phyloP scores from a whole-genome alignment of 1,284 basidiomycete genomes.

The Mrakiaceae sp. region DNA sequence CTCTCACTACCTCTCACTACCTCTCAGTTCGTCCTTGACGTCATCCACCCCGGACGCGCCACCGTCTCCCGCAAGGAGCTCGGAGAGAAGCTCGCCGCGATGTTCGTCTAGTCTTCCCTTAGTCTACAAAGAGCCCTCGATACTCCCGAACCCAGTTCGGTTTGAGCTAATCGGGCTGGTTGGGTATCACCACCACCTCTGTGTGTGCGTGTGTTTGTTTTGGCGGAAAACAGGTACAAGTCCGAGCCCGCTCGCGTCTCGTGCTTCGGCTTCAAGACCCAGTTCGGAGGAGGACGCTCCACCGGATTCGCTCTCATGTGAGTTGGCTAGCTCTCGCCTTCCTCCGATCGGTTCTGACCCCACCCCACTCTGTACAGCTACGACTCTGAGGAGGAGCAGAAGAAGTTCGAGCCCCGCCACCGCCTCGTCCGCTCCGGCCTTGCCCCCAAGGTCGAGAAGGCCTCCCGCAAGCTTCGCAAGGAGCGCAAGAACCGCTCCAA shows the following conservation, averaged over 20 bases:
- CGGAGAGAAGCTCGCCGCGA: conserved; percentile 74
- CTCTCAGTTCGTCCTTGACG: conserved; percentile 75
- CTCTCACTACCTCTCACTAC: neutral
- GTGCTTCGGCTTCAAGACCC: conserved; percentile 64
- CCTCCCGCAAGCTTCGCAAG: conserved; percentile 96
- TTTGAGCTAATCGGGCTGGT: too few relatives aligned
- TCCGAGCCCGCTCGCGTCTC: conserved; percentile 49
- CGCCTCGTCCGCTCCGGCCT: conserved; percentile 88
- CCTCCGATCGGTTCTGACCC: too few relatives aligned
- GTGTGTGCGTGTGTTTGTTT: too few relatives aligned
- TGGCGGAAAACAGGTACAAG: conserved; percentile 38
- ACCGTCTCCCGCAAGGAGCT: conserved; percentile 93
- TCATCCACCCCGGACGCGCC: conserved; percentile 89
- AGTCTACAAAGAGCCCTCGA: too few relatives aligned
- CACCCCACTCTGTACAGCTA: too few relatives aligned
- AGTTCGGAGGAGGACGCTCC: conserved; percentile 96
- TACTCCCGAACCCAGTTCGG: too few relatives aligned
- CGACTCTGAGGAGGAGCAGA: conserved; percentile 67
- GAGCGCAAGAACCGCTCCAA: conserved; percentile 99
- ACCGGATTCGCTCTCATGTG: conserved; percentile 94
- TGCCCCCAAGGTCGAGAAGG: conserved; percentile 70
- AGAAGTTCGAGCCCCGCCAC: conserved; percentile 95
- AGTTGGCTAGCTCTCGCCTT: conserved; percentile 31
- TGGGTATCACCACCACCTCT: too few relatives aligned
- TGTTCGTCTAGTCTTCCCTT: conserved; percentile 20